Conservation (phyloP, 345 rosid genomes). For the Pistacia vera region DNA sequence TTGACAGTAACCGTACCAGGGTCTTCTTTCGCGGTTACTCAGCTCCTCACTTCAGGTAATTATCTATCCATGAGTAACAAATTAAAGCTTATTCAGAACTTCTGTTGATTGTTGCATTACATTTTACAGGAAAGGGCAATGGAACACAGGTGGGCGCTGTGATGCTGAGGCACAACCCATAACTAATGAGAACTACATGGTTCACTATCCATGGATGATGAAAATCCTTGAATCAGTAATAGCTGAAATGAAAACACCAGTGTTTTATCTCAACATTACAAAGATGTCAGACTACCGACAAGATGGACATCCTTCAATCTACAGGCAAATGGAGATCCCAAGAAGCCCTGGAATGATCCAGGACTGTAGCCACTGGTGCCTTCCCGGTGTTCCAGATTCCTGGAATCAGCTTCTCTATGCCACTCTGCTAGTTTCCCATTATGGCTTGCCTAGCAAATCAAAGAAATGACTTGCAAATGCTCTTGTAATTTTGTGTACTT, state of each 20-base stretch:
- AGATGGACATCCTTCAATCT: slow-evolving; percentile 79
- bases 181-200: slow-evolving; percentile 41
- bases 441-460: slow-evolving; percentile 21
- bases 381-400: slow-evolving; percentile 80
- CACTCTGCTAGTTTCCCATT: slow-evolving; percentile 40
- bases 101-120: not conserved
- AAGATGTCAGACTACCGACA: slow-evolving; percentile 67
- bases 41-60: slow-evolving; percentile 74
- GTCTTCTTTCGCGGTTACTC: slow-evolving; percentile 80
- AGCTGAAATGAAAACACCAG: slow-evolving; percentile 71
- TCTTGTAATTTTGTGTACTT: not conserved
- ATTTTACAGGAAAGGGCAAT: slow-evolving; percentile 53
- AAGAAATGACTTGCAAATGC: not conserved
- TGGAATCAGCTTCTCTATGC: slow-evolving; percentile 81
- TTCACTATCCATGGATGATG: slow-evolving; percentile 76
- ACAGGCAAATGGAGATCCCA: slow-evolving; percentile 34
- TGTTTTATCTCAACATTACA: slow-evolving; percentile 67
- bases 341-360: slow-evolving; percentile 41
- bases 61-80: not conserved
- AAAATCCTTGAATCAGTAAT: slow-evolving; percentile 60
- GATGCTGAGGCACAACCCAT: slow-evolving; percentile 48
- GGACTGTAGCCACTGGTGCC: slow-evolving; percentile 85
- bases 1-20: slow-evolving; percentile 51
- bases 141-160: slow-evolving; percentile 68
- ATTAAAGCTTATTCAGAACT: not conserved